A percentile compares a stretch with the other conserved stretches of the same genome.
Evolutionary conservation across 495 filamentous ascomycete genomes (phyloP).

Genomic region (Entonaema liquescens): DNA sequence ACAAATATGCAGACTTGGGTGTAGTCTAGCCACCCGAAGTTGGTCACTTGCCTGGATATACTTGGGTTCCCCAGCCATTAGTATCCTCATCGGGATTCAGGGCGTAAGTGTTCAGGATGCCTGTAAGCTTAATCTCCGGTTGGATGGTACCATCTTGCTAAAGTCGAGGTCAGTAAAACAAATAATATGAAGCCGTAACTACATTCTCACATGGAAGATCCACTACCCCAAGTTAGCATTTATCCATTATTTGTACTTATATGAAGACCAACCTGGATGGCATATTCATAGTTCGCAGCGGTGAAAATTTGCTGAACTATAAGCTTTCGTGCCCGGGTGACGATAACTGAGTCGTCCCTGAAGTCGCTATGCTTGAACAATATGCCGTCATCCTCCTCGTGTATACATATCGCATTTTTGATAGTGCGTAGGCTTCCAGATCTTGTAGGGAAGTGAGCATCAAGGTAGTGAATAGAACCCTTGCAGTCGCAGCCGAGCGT

Average conservation of each 20-base stretch:
- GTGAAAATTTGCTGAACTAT: slow-evolving; percentile 95
- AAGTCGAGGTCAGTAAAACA: slow-evolving; percentile 15
- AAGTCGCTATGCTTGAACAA: slow-evolving; percentile 98
- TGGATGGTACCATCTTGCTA: slow-evolving; percentile 89
- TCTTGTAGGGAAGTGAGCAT: slow-evolving; percentile 83
- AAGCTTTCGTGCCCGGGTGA: slow-evolving; percentile 87
- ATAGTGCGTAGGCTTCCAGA: slow-evolving; percentile 79
- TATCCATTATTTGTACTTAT: not conserved
- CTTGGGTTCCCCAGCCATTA: slow-evolving; percentile 90
- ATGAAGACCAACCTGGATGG: slow-evolving; percentile 52
- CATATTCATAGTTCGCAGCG: slow-evolving; percentile 97
- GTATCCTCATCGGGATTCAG: slow-evolving; percentile 87
- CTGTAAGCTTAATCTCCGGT: slow-evolving; percentile 93
- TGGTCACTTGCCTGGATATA: slow-evolving; percentile 76
- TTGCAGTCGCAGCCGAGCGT: slow-evolving; percentile 94
- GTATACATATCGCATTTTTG: slow-evolving; percentile 96
- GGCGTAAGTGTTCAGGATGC: slow-evolving; percentile 92
- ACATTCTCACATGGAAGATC: slow-evolving; percentile 72
- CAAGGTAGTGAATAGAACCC: slow-evolving; percentile 90
- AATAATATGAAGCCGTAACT: not conserved
- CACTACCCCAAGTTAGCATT: slow-evolving; percentile 66
- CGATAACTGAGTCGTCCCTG: slow-evolving; percentile 85
- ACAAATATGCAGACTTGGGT: not conserved
- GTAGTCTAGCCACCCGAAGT: slow-evolving; percentile 57
- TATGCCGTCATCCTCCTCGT: slow-evolving; percentile 94